Evolutionary conservation across 2,329 filamentous ascomycete species (phyloP).

Genomic region (Colletotrichum sp.): DNA sequence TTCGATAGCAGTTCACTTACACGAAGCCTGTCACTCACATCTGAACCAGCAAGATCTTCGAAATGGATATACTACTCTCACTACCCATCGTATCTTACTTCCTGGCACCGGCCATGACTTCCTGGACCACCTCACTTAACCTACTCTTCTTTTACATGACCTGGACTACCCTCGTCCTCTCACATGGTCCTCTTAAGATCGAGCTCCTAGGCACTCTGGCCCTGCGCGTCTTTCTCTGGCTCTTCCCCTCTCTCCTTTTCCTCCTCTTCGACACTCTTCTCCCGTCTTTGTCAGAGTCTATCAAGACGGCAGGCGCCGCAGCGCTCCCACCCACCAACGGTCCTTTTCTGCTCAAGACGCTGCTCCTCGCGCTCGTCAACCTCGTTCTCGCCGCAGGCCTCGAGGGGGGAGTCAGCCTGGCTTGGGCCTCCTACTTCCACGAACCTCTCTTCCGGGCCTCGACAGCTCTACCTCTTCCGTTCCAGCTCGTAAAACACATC

Average conservation of each 20-base stretch:
- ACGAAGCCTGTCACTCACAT: not conserved
- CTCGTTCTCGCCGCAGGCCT: constrained; percentile 46
- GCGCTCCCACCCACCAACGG: constrained; percentile 50
- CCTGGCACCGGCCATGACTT: constrained; percentile 64
- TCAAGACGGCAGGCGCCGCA: constrained; percentile 69
- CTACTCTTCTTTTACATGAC: constrained; percentile 90
- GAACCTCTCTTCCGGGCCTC: constrained; percentile 52
- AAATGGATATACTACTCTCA: constrained; percentile 72
- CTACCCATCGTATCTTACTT: constrained; percentile 76
- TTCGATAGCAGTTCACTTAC: not conserved
- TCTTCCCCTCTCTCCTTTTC: constrained; percentile 75
- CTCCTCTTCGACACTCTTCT: constrained; percentile 74
- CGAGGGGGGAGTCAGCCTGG: constrained; percentile 47
- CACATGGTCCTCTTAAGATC: constrained; percentile 75
- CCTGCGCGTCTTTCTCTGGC: constrained; percentile 72
- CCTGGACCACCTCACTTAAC: constrained; percentile 82
- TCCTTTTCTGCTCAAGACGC: constrained; percentile 35
- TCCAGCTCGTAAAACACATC: constrained; percentile 57
- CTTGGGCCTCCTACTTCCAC: constrained; percentile 36
- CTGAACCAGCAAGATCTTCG: not conserved
- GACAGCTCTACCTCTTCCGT: constrained; percentile 56
- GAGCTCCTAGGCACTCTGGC: constrained; percentile 75
- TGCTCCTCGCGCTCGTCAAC: constrained; percentile 52
- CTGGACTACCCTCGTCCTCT: constrained; percentile 83
- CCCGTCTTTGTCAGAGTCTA: constrained; percentile 69